A percentile compares a stretch with the other conserved stretches of the same genome.
Conservation (phyloP, 768 basidiomycete species). For the Serpula lacrymans region DNA sequence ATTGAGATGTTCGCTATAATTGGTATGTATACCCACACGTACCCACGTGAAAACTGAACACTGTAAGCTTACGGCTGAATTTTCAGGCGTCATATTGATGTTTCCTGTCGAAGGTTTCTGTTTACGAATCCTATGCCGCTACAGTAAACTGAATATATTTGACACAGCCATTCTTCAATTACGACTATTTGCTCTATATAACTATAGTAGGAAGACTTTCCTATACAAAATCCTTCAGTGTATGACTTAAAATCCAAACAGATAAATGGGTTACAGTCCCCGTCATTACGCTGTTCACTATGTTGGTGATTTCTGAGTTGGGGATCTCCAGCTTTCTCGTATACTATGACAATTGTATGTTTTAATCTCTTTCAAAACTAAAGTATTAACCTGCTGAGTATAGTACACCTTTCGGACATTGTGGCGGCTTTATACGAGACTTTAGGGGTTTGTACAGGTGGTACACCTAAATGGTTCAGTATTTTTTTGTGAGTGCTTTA, state of each 20-base stretch:
- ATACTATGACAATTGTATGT: not conserved
- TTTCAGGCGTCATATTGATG: too few relatives aligned
- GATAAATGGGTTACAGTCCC: constrained; percentile 1
- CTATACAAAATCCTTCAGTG: not conserved
- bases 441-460: not conserved
- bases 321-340: constrained; percentile 2
- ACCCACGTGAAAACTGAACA: too few relatives aligned
- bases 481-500: constrained; percentile 1
- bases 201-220: constrained; percentile 2
- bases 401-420: too few relatives aligned
- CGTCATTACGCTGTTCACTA: not conserved
- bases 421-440: too few relatives aligned
- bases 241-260: not conserved
- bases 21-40: too few relatives aligned
- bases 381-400: too few relatives aligned
- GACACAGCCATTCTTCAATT: constrained; percentile 3
- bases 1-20: too few relatives aligned
- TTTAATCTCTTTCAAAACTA: too few relatives aligned
- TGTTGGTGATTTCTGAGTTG: not conserved
- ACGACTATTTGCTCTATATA: constrained; percentile 3
- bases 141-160: too few relatives aligned
- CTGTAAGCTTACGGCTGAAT: too few relatives aligned
- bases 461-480: constrained; percentile 2
- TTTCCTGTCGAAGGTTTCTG: too few relatives aligned
- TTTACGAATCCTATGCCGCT: not conserved